phyloP scores from a whole-genome alignment of 2,329 filamentous ascomycete species.

The Diaporthe sp. region DNA sequence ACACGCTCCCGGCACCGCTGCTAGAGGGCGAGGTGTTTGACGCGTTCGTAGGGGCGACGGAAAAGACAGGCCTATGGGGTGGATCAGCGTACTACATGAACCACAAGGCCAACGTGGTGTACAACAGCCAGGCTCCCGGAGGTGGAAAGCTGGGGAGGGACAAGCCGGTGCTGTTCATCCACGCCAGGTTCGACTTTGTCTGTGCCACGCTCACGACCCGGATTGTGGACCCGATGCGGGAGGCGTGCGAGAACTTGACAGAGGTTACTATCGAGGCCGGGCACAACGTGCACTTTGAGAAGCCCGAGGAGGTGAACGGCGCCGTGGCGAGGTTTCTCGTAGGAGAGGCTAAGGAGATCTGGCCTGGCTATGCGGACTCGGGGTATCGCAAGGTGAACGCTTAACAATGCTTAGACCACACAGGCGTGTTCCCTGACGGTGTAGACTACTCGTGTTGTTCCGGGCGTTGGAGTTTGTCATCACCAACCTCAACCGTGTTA shows the following conservation, averaged over 20 bases:
- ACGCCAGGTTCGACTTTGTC: conserved; percentile 50
- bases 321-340: conserved; percentile 37
- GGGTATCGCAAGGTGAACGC: background rate
- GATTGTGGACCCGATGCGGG: conserved; percentile 46
- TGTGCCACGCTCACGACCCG: conserved; percentile 48
- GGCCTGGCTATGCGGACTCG: background rate
- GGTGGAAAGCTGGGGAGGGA: conserved; percentile 45
- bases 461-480: background rate
- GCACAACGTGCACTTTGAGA: conserved; percentile 49
- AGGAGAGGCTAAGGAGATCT: background rate
- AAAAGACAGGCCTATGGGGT: conserved; percentile 50
- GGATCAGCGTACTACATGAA: conserved; percentile 49
- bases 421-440: background rate
- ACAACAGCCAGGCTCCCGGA: conserved; percentile 42
- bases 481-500: background rate
- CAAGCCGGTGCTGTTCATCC: conserved; percentile 47
- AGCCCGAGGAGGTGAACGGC: conserved; percentile 38
- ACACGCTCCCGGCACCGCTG: background rate
- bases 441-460: background rate
- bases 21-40: conserved; percentile 34
- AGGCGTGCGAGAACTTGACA: conserved; percentile 50
- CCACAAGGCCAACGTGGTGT: conserved; percentile 53
- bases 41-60: conserved; percentile 43
- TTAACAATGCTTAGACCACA: background rate
- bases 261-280: conserved; percentile 46